phyloP scores from a whole-genome alignment of 73 alveolate species.

The Diophrys sp. region DNA sequence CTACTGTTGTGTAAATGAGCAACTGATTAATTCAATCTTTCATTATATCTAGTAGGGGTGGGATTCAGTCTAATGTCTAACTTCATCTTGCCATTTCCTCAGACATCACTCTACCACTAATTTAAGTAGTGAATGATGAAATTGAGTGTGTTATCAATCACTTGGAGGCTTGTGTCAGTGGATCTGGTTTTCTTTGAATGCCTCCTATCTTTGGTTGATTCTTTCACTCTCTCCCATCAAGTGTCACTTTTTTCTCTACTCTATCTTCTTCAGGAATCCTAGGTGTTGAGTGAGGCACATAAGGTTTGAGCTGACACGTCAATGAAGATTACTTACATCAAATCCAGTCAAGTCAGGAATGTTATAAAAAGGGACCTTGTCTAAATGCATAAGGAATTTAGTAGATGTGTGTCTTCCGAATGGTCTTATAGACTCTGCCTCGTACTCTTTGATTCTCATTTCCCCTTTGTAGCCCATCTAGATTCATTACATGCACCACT shows the following conservation, averaged over 20 bases:
- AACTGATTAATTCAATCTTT: neutral
- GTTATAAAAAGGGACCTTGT: constrained; percentile 51
- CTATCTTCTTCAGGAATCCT: constrained; percentile 30
- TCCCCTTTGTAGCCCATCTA: constrained; percentile 28
- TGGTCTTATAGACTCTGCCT: constrained; percentile 45
- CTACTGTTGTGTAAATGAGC: no score
- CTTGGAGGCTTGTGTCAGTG: neutral
- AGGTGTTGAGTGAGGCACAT: constrained; percentile 50
- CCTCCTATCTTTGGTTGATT: no score
- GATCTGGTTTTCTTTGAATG: neutral
- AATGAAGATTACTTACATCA: no score
- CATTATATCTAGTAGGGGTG: no score
- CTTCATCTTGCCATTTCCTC: no score
- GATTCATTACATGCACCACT: neutral
- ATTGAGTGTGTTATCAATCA: neutral
- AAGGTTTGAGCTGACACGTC: constrained; percentile 62
- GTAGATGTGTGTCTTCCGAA: constrained; percentile 45
- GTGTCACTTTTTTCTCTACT: no score
- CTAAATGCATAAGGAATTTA: constrained; percentile 31
- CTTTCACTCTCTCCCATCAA: no score
- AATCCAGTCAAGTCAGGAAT: constrained; percentile 57
- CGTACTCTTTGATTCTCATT: constrained; percentile 32
- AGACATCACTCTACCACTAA: no score
- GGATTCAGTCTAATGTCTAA: no score
- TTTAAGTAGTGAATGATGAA: neutral